Evolutionary conservation across 2,329 filamentous ascomycete genomes (phyloP), one percentile per base, ranked within the genome.

Genomic region (Thielaviopsis ethacetica): DNA sequence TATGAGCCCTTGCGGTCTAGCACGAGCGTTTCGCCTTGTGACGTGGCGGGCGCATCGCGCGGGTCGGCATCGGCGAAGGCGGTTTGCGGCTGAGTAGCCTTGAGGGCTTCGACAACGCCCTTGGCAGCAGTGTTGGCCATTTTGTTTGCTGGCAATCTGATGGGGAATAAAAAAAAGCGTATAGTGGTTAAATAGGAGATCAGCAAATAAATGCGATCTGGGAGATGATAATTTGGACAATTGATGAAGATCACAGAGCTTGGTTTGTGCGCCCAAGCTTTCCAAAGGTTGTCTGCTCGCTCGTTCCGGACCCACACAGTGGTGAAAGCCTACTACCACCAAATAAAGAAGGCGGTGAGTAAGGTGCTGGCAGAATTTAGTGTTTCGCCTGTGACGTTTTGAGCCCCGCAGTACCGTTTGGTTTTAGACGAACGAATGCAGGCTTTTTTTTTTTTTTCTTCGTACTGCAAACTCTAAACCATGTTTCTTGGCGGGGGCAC

Each of bases 1-100:
- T 79, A 77, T 1, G 53, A 50, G 17, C 26, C 60, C 57, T 61
- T 59, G 56, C 26, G 41, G 5, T 59, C 57, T 38, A 59, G 19
- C 19, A 59, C 53, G 24, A 50, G 56, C 9, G 60, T 52, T 38
- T 58, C 47, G 50, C 60, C 56, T 54, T 56, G 53, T 19, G 57
- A 61, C 15, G 57, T 61, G 47, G 57, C 47, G 38, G 60, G 60
- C 47, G 56, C 60, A 38, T 61, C 34, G 24, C 56, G 60, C 47
- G 60, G 60, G 41, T 61, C 60, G 38, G 53, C 49, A 50, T 56
- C 30, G 24, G 47, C 53, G 53, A 61, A 61, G 57, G 60, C 60
- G 57, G 49, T 44, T 57, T 61, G 60, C 24, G 60, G 60, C 50
- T 61, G 60, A 30, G 60, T 54, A 44, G 60, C 60, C 47, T 61